Evolutionary conservation across 805 yeast species (phyloP).

Genomic region (Candida nonsorbophila): DNA sequence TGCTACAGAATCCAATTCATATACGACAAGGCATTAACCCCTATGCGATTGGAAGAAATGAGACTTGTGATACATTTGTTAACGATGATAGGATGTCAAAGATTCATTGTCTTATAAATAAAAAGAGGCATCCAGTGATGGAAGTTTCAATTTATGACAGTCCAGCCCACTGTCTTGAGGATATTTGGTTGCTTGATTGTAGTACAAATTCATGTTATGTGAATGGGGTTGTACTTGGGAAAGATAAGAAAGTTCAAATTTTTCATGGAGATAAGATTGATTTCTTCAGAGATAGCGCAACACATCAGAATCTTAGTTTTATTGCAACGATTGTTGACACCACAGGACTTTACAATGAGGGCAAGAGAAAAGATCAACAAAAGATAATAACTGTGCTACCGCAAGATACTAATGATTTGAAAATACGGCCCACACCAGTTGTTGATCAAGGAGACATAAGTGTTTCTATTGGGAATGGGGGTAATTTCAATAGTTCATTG

Average conservation of each 20-base stretch:
- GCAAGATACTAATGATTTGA: constrained; percentile 23
- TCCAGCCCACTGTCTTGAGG: constrained; percentile 70
- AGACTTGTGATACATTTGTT: constrained; percentile 54
- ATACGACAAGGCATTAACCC: constrained; percentile 66
- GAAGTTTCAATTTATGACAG: constrained; percentile 53
- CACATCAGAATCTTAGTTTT: constrained; percentile 50
- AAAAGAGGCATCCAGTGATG: constrained; percentile 55
- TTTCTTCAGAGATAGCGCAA: constrained; percentile 56
- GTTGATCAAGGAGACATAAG: constrained; percentile 4
- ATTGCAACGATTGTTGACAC: constrained; percentile 49
- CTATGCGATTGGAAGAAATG: constrained; percentile 70
- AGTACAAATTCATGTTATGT: constrained; percentile 78
- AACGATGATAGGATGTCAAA: constrained; percentile 78
- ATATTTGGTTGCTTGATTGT: constrained; percentile 73
- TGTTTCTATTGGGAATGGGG: constrained; percentile 15
- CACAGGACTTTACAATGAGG: constrained; percentile 59
- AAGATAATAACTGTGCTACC: constrained; percentile 16
- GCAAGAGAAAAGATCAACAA: constrained; percentile 19
- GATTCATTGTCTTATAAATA: constrained; percentile 67
- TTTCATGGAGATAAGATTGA: constrained; percentile 62
- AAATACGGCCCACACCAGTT: constrained; percentile 16
- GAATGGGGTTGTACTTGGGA: constrained; percentile 54
- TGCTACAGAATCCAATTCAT: constrained; percentile 41
- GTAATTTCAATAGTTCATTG: constrained; percentile 22
- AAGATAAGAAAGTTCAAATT: constrained; percentile 56